Evolutionary conservation across 331 rosid genomes (phyloP).

Genomic region (Prunus yedoensis): DNA sequence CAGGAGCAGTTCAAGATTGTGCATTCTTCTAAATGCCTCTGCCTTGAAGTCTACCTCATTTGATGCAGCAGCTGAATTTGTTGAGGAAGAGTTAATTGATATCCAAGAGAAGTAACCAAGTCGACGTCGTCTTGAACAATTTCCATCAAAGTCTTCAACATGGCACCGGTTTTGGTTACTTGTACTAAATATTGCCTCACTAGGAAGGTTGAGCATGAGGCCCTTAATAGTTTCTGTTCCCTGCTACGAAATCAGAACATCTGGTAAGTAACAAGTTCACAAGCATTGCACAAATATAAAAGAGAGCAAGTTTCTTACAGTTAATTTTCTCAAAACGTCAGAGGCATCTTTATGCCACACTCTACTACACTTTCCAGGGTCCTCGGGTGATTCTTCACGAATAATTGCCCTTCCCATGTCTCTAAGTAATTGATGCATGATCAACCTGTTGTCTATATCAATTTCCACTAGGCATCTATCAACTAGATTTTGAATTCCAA

Average conservation of each 20-base stretch:
- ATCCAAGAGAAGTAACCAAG: too few species aligned
- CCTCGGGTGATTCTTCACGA: constrained; percentile 20
- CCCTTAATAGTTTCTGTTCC: not conserved
- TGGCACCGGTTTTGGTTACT: too few species aligned
- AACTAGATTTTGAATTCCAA: constrained; percentile 7
- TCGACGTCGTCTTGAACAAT: too few species aligned
- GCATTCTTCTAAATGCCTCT: constrained; percentile 1
- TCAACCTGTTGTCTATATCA: not conserved
- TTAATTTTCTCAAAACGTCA: constrained; percentile 25
- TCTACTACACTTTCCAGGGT: constrained; percentile 30
- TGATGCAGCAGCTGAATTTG: not conserved
- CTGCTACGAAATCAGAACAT: not conserved
- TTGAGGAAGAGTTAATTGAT: not conserved
- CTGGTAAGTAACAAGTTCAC: not conserved
- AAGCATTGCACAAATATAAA: not conserved
- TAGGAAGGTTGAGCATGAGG: constrained; percentile 5
- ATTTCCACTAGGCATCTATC: constrained; percentile 3
- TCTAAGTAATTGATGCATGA: constrained; percentile 33
- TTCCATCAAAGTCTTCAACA: too few species aligned
- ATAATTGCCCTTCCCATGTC: constrained; percentile 41
- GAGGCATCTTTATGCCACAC: constrained; percentile 29
- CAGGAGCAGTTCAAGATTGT: not conserved
- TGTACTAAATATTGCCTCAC: too few species aligned
- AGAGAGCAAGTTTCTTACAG: constrained; percentile 8
- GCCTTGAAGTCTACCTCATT: constrained; percentile 4